Conservation (phyloP, 306 rosid species). For the Ochetophila trinervis region DNA sequence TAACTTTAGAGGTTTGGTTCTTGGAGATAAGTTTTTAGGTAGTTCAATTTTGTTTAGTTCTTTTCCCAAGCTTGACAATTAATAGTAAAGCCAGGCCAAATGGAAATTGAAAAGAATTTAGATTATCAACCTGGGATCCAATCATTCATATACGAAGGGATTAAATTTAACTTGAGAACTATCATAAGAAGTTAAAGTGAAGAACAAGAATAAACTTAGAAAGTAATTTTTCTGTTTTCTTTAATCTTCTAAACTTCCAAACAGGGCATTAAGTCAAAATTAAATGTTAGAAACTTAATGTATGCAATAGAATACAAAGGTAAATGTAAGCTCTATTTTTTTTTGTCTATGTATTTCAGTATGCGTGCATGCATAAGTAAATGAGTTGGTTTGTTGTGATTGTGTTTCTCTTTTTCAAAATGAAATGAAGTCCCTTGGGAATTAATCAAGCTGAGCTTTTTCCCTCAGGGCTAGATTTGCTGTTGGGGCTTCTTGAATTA, state of each 20-base stretch:
- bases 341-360: too few species aligned
- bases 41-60: background rate
- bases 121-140: background rate
- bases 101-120: background rate
- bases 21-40: background rate
- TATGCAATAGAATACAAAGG: too few species aligned
- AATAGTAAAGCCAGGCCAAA: background rate
- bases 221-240: background rate
- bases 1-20: conserved; percentile 1
- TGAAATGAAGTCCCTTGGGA: too few species aligned
- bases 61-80: background rate
- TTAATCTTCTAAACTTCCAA: background rate
- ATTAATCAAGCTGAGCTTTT: background rate
- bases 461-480: conserved; percentile 65
- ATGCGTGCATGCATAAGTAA: too few species aligned
- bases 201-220: background rate
- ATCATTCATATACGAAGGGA: background rate
- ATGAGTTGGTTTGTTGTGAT: too few species aligned
- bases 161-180: background rate
- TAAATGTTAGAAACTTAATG: background rate
- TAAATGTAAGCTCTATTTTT: too few species aligned
- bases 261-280: background rate
- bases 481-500: conserved; percentile 64
- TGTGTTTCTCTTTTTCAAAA: too few species aligned
- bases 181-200: background rate